Evolutionary conservation across 1,139 yeast genomes (phyloP).

Genomic region (Debaryomyces sp.): DNA sequence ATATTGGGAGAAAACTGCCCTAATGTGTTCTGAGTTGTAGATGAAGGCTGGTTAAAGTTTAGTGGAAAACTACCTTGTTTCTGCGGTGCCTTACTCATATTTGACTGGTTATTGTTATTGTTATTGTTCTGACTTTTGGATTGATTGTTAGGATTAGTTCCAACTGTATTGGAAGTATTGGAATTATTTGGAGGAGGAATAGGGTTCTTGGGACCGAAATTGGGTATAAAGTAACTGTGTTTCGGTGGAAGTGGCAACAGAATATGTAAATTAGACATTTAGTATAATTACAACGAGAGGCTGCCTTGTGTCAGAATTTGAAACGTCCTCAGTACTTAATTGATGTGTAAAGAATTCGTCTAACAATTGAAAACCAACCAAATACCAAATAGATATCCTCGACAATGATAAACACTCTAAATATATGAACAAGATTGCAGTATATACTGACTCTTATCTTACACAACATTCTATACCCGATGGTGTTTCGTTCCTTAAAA

Average conservation of each 20-base stretch:
- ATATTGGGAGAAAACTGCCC: conserved; percentile 13
- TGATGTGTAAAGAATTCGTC: not conserved
- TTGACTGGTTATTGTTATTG: not conserved
- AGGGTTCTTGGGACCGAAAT: not conserved
- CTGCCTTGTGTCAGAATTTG: not conserved
- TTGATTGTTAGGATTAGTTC: not conserved
- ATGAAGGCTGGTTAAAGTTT: conserved; percentile 3
- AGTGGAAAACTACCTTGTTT: not conserved
- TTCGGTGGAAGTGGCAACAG: not conserved
- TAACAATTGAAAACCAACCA: not conserved
- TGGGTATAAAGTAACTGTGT: conserved; percentile 1
- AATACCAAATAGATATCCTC: not conserved
- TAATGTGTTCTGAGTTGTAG: conserved; percentile 3
- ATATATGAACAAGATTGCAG: not conserved
- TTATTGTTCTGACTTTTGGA: not conserved
- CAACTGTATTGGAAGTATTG: not conserved
- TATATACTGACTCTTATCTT: not conserved
- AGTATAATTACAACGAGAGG: not conserved
- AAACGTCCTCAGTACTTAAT: not conserved
- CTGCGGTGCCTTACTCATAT: not conserved
- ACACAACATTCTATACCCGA: not conserved
- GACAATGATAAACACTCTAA: not conserved
- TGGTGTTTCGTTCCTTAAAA: not conserved
- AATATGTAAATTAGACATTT: conserved; percentile 1
- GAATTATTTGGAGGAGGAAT: not conserved